Base-by-base conservation (phyloP, 1,139 yeast genomes). In the Nakaseomyces sp. region DNA sequence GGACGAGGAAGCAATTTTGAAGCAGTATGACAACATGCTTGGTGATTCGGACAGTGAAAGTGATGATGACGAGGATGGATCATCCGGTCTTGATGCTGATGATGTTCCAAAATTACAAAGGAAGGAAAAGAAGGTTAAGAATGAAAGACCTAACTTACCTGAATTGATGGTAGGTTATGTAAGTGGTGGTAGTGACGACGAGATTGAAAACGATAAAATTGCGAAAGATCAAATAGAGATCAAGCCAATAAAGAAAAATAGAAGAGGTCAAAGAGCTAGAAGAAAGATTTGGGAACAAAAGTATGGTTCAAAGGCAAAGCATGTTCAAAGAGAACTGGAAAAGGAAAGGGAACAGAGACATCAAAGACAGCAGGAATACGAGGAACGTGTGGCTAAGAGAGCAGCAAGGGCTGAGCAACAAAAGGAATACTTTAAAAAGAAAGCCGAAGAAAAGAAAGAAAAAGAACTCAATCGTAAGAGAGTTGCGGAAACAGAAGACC, bases 211-310 rank as follows among this genome's bases (percentile, higher is more conserved):
- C 2, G 83, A 79, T 44, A 64, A 68, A 36, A 72, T 78, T 2
- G 88, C 81, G 6, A 74, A 77, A 50, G 72, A 72, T 42, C 73
- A 74, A 20, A 70, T 51, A 9, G 48, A 56, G 10, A 53, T 49
- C 18, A 73, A 43, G 50, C 66, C 60, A 4, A 69, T 66, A 49
- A 74, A 93, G 51, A 88, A 88, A 57, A 93, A 91, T 63, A 74
- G 98, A 65, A 78, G 96, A 60, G 98, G 98, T 17, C 98, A 93
- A 69, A 73, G 97, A 53, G 98, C 96, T 2, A 79, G 99, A 66
- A 93, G 91, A 63, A 83, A 84, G 68, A 87, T 91, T 44, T 89
- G 97, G 96, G 98, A 88, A 58, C 70, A 75, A 65, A 91, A 91
- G 63, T 91, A 73, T 60, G 98, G 98, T 31, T 65, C 66, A 29